Conservation (phyloP, 1,139 yeast genomes). For the Candida sp. region DNA sequence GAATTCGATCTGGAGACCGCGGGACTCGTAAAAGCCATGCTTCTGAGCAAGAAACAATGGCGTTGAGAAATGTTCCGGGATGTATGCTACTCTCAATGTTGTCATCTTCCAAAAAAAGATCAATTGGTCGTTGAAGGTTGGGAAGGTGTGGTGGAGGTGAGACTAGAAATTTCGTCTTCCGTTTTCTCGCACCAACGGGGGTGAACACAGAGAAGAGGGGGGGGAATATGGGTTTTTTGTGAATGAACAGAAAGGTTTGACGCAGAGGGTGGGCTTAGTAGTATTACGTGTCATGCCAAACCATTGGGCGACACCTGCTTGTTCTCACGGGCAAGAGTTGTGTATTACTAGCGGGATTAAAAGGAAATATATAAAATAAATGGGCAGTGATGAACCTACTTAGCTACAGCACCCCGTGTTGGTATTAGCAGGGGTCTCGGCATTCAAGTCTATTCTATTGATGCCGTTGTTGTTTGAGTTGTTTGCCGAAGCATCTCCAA, state of each 20-base stretch:
- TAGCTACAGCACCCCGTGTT: not conserved
- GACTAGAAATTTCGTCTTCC: not conserved
- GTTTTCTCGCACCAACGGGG: not conserved
- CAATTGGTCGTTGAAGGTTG: not conserved
- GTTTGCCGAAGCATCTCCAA: conserved; percentile 17
- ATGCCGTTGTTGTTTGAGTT: not conserved
- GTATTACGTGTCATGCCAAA: too few species aligned
- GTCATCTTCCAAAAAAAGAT: not conserved
- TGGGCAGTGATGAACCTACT: not conserved
- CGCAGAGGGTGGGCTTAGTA: too few species aligned
- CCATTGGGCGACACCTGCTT: too few species aligned
- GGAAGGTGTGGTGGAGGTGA: not conserved
- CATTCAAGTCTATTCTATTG: conserved; percentile 3
- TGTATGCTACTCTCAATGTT: conserved; percentile 66
- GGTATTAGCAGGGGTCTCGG: not conserved
- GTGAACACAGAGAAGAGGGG: too few species aligned
- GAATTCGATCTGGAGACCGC: conserved; percentile 59
- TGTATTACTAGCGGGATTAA: not conserved
- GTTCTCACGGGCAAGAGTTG: not conserved
- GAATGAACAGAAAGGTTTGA: too few species aligned
- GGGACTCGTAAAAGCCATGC: conserved; percentile 56
- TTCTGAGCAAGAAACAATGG: conserved; percentile 77
- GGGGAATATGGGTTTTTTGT: too few species aligned
- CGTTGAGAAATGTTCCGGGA: conserved; percentile 92
- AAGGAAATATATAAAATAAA: not conserved